Conservation (phyloP, 805 yeast species). For the Teunomyces pallodes region DNA sequence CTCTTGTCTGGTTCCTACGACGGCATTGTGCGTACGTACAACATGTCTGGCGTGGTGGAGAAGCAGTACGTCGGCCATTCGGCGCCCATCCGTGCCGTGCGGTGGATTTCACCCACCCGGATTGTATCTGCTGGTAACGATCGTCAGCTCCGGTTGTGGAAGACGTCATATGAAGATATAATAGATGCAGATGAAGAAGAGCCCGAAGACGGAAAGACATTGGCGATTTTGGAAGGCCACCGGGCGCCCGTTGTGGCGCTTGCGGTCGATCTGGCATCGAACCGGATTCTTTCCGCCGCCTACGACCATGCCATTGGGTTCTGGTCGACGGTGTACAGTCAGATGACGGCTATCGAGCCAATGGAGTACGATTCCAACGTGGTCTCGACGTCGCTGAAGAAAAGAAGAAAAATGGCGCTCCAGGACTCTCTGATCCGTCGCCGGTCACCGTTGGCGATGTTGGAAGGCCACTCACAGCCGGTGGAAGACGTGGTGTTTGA, state of each 20-base stretch:
- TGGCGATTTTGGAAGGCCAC: constrained; percentile 88
- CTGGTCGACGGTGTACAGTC: constrained; percentile 87
- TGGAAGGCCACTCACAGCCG: constrained; percentile 82
- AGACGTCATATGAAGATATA: constrained; percentile 48
- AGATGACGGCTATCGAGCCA: constrained; percentile 63
- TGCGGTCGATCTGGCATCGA: constrained; percentile 52
- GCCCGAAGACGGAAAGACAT: constrained; percentile 66
- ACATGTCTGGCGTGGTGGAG: constrained; percentile 73
- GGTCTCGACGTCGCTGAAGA: constrained; percentile 72
- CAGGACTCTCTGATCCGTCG: constrained; percentile 74
- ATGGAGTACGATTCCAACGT: constrained; percentile 43
- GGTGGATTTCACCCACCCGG: constrained; percentile 73
- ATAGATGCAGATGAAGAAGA: constrained; percentile 39
- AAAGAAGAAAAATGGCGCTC: constrained; percentile 79
- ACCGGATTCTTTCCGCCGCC: constrained; percentile 78
- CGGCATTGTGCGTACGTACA: constrained; percentile 90
- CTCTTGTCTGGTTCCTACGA: constrained; percentile 91
- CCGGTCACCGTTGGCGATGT: constrained; percentile 74
- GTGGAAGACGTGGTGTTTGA: constrained; percentile 85
- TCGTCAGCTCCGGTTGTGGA: constrained; percentile 87
- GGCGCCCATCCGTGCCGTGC: constrained; percentile 79
- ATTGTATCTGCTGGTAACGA: constrained; percentile 87
- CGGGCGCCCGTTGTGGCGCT: constrained; percentile 80
- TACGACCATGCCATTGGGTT: constrained; percentile 76
- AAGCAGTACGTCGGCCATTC: constrained; percentile 85